These are phyloP conservation scores for Nicotiana rustica DNA, from an alignment of 305 asterid genomes.

Conservation along the genomic window DNA sequence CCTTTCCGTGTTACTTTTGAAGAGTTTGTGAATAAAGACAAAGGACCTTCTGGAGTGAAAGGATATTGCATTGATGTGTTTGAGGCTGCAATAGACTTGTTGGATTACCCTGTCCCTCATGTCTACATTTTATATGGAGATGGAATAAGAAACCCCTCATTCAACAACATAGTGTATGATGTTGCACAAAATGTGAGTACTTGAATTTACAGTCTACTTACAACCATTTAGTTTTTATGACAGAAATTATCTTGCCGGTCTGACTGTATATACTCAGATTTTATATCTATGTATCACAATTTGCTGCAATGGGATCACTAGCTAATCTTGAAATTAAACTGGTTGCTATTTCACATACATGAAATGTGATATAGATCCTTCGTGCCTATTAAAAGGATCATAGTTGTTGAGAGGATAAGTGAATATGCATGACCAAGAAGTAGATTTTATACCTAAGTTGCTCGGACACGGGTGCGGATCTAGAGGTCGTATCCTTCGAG, in stretches of 20 bases:
- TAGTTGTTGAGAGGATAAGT: background rate
- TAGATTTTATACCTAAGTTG: background rate
- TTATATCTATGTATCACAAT: slow-evolving; percentile 14
- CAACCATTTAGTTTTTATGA: background rate
- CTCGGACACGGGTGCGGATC: too few relatives aligned
- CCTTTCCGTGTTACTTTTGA: slow-evolving; percentile 70
- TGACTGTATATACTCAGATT: slow-evolving; percentile 18
- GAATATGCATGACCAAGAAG: slow-evolving; percentile 13
- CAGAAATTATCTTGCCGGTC: background rate
- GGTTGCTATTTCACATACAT: background rate
- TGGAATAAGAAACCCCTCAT: slow-evolving; percentile 75
- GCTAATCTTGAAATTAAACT: background rate
- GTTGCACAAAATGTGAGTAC: slow-evolving; percentile 76
- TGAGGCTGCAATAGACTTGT: slow-evolving; percentile 81
- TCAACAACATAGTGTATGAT: slow-evolving; percentile 58
- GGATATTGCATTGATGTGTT: slow-evolving; percentile 93
- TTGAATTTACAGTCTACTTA: background rate
- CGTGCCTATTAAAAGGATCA: slow-evolving; percentile 4
- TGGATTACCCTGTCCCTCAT: slow-evolving; percentile 88
- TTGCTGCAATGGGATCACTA: background rate
- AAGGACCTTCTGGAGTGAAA: slow-evolving; percentile 74
- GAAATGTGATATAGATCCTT: slow-evolving; percentile 14
- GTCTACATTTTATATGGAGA: slow-evolving; percentile 72
- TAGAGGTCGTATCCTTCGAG: too few relatives aligned
- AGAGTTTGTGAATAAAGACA: slow-evolving; percentile 66